A percentile compares a stretch with the other conserved stretches of the same genome.
Conservation (phyloP, 2,329 filamentous ascomycete genomes). For the Alternaria rosae region DNA sequence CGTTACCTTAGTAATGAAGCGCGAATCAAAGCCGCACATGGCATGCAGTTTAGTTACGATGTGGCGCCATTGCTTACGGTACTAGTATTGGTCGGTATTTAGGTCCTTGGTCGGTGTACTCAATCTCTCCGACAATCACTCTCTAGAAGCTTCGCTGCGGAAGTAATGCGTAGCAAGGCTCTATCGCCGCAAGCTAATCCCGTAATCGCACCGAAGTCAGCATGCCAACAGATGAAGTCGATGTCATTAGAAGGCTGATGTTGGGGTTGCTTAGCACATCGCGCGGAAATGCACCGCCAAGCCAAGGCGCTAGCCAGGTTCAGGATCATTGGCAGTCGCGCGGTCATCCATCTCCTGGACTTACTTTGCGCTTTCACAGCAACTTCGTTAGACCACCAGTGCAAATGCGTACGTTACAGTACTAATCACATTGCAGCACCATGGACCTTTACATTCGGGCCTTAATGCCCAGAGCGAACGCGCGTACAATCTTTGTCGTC, state of each 20-base stretch:
- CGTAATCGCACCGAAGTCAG: not conserved
- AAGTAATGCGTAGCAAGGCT: not conserved
- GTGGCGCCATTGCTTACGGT: not conserved
- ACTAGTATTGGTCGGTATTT: not conserved
- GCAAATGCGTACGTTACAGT: not conserved
- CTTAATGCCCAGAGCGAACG: not conserved
- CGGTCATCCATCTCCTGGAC: not conserved
- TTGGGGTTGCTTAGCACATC: constrained; percentile 12
- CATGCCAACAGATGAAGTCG: not conserved
- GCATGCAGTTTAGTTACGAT: not conserved
- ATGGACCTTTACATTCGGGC: not conserved
- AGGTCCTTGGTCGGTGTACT: not conserved
- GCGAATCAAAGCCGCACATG: not conserved
- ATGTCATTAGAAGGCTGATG: not conserved
- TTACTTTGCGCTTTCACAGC: not conserved
- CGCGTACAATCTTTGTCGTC: constrained; percentile 27
- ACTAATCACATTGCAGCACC: not conserved
- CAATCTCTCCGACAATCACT: not conserved
- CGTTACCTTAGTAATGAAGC: constrained; percentile 2
- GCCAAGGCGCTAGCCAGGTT: not conserved
- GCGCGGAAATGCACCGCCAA: constrained; percentile 5
- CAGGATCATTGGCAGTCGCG: not conserved
- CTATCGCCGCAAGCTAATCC: not conserved
- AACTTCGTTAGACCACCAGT: not conserved
- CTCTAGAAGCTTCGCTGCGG: not conserved